Evolutionary conservation across 164 flowering plant species (phyloP).

Genomic region (Liriodendron chinense): DNA sequence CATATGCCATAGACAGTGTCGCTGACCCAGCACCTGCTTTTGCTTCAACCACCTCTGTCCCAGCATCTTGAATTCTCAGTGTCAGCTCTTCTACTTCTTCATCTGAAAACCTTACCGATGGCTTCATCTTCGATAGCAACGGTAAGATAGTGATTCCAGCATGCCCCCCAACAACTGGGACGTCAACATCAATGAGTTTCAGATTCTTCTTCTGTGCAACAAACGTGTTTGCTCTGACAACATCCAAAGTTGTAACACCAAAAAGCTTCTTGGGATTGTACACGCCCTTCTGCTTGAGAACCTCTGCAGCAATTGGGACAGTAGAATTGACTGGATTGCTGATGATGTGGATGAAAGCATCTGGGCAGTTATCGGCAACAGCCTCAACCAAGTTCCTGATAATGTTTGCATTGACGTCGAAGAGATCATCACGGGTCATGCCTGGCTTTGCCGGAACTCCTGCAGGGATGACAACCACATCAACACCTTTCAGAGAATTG

Average conservation of each 20-base stretch:
- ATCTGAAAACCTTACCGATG: slow-evolving; percentile 12
- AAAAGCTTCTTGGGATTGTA: slow-evolving; percentile 42
- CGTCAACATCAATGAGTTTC: slow-evolving; percentile 18
- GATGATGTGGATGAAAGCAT: slow-evolving; percentile 42
- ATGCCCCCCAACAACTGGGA: slow-evolving; percentile 16
- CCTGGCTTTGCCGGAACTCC: slow-evolving; percentile 41
- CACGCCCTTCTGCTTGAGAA: slow-evolving; percentile 43
- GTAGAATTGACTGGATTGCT: slow-evolving; percentile 44
- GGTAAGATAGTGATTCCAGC: slow-evolving; percentile 20
- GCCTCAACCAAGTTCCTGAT: slow-evolving; percentile 35
- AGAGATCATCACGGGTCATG: slow-evolving; percentile 43
- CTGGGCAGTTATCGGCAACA: slow-evolving; percentile 33
- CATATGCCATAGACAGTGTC: slow-evolving; percentile 20
- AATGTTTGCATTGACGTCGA: slow-evolving; percentile 42
- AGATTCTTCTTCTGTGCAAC: slow-evolving; percentile 30
- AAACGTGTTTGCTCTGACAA: slow-evolving; percentile 29
- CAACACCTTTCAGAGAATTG: slow-evolving; percentile 13
- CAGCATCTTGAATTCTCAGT: slow-evolving; percentile 20
- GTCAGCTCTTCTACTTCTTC: slow-evolving; percentile 15
- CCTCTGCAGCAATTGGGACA: slow-evolving; percentile 52
- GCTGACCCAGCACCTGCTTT: slow-evolving; percentile 20
- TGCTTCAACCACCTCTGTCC: slow-evolving; percentile 18
- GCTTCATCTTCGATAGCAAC: slow-evolving; percentile 12
- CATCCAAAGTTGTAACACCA: slow-evolving; percentile 19
- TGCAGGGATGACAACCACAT: slow-evolving; percentile 20